Evolutionary conservation across 805 yeast species (phyloP), one percentile per base, ranked within the genome.

Genomic region (Henningerozyma blattae): DNA sequence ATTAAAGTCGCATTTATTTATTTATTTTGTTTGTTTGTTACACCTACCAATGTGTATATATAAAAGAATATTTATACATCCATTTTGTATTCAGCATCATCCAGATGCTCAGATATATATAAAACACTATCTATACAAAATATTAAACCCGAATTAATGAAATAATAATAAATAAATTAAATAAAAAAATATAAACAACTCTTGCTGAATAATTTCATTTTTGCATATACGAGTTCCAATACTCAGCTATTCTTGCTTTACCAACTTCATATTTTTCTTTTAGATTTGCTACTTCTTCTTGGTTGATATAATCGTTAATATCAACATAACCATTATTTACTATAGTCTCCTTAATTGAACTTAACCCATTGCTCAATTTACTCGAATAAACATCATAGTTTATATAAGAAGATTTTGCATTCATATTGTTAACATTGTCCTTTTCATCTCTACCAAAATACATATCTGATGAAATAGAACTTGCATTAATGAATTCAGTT

Each of bases 241-340:
- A 76, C 19, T 78, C 79, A 19, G 93, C 84, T 36, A 89, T 65
- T 59, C 83, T 86, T 52, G 77, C 81, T 16, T 96, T 97, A 38
- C 97, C 97, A 44, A 75, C 81, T 59, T 89, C 97, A 43, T 91
- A 69, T 13, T 86, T 95, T 57, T 84, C 95, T 62, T 83, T 86
- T 50, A 91, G 62, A 36, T 78, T 84, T 32, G 80, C 84, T 54
- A 91, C 64, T 58, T 91, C 98, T 49, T 91, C 94, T 46, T 77
- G 77, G n/a, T 89, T 77, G 37, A 79, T 75, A 32, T 77, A 76
- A 34, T 78, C 67, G n/a, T 24, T 24, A 50, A 83, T 75, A 42
- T 77, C 72, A 28, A 74, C 84, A 37, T 81, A 61, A 36, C 75
- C 75, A 30, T 58, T 65, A 16, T 50, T 38, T 17, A 35, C 55